Base-by-base conservation (phyloP, 2,329 filamentous ascomycete genomes). In the Macrophomina pseudophaseolina region DNA sequence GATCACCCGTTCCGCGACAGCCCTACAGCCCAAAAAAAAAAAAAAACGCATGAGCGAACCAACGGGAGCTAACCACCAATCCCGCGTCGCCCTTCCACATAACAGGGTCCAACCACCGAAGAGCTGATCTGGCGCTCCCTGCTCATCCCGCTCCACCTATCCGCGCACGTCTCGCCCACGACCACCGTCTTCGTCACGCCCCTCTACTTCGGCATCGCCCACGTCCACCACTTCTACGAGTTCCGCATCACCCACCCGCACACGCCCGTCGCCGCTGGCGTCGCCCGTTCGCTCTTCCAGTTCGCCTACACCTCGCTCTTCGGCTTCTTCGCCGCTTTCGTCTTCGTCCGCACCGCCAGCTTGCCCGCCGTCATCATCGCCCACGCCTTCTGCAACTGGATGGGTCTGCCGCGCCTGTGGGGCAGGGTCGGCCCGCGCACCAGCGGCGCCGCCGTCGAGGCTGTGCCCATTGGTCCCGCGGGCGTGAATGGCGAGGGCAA, bases 141-240 rank as follows among this genome's bases (percentile, higher is more conserved):
- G 71, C 89, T 94, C 63, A 86, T 97, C 46, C 91, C 94, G 1
- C 84, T 97, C 11, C 90, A 97, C 74, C 81, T 97, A 35, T 82
- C 93, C 59, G 89, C 93, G 23, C 60, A 83, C 85, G 51, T 78
- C 68, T 76, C 78, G 4, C 76, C 75, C 3, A 76, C 73, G 2
- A 81, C 82, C 48, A 93, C 92, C 70, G 87, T 97, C 74, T 93
- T 97, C 80, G 81, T 92, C 11, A 92, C 92, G 1, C 94, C 94
- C 6, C 82, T 97, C 11, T 90, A 97, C 77, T 98, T 98, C 75
- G 94, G 94, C 62, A 88, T 97, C 52, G 94, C 95, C 7, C 95
- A 99, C 80, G 80, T 97, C 56, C 94, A 99, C 80, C 95, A 99
- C 80, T 93, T 97, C 77, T 97, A 97, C 81, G 95, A 98, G 80